Evolutionary conservation across 306 rosid genomes (phyloP).

Genomic region (Cucurbita moschata): DNA sequence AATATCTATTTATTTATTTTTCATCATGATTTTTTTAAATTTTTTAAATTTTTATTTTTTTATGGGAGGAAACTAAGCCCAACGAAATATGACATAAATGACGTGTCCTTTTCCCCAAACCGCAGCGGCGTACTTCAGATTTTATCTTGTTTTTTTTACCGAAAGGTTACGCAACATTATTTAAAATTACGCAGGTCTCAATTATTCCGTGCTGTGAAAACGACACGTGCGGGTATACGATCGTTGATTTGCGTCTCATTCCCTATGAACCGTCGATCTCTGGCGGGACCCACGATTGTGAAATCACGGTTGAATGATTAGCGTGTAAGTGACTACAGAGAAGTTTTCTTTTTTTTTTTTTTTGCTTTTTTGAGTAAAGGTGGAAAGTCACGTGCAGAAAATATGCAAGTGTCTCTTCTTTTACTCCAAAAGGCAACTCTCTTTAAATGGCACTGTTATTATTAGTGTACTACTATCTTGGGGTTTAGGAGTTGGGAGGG

Average conservation of each 20-base stretch:
- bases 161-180: neutral
- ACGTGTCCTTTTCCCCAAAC: neutral
- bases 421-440: neutral
- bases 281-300: neutral
- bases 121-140: neutral
- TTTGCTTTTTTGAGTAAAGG: too few species aligned
- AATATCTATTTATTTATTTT: too few species aligned
- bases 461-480: neutral
- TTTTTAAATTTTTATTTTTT: too few species aligned
- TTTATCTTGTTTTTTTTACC: neutral
- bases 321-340: neutral
- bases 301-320: neutral
- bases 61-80: too few species aligned
- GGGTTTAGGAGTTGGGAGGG: neutral
- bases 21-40: too few species aligned
- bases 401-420: neutral
- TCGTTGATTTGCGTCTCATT: neutral
- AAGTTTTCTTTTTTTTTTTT: neutral
- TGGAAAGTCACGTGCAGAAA: neutral
- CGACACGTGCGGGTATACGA: neutral
- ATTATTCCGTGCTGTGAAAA: neutral
- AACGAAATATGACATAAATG: neutral
- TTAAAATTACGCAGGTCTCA: neutral
- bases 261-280: neutral
- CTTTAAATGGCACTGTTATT: neutral